These are phyloP conservation scores for Cryptococcus wingfieldii DNA, from an alignment of 1,284 basidiomycete species.

Conservation along the genomic window DNA sequence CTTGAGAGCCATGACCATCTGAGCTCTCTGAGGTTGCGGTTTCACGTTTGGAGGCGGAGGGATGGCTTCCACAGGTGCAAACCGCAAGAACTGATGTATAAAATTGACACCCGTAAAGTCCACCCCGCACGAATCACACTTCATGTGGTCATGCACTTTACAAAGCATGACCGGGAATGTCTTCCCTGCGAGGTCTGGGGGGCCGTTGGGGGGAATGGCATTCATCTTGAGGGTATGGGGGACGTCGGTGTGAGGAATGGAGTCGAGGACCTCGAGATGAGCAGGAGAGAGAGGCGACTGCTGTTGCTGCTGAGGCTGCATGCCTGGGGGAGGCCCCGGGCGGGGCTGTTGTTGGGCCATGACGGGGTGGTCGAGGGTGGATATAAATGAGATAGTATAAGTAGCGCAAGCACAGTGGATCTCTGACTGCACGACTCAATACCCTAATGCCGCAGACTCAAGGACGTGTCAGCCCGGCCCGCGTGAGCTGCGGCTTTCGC, in stretches of 20 bases:
- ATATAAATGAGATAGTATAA: neutral
- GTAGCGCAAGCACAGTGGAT: too few relatives aligned
- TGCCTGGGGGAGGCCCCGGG: slow-evolving; percentile 3
- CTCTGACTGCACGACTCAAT: too few relatives aligned
- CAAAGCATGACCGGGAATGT: slow-evolving; percentile 21
- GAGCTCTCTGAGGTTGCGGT: slow-evolving; percentile 60
- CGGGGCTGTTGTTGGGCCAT: slow-evolving; percentile 6
- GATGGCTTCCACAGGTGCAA: slow-evolving; percentile 64
- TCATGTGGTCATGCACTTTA: slow-evolving; percentile 59
- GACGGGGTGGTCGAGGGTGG: neutral
- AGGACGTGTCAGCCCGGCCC: too few relatives aligned
- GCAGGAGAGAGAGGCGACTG: slow-evolving; percentile 35
- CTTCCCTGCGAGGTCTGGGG: slow-evolving; percentile 7
- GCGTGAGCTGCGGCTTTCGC: too few relatives aligned
- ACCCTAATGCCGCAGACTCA: too few relatives aligned
- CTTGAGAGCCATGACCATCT: slow-evolving; percentile 69
- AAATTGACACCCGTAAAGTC: slow-evolving; percentile 67
- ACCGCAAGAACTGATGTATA: slow-evolving; percentile 63
- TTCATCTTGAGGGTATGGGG: slow-evolving; percentile 30
- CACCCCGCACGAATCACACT: slow-evolving; percentile 64
- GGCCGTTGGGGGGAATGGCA: slow-evolving; percentile 24
- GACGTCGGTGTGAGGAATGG: slow-evolving; percentile 31
- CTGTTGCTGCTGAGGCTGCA: slow-evolving; percentile 14
- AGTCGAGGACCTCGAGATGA: slow-evolving; percentile 40
- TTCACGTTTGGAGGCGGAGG: slow-evolving; percentile 74